Base-by-base conservation (phyloP, 768 basidiomycete species). In the Boletellus ananas region DNA sequence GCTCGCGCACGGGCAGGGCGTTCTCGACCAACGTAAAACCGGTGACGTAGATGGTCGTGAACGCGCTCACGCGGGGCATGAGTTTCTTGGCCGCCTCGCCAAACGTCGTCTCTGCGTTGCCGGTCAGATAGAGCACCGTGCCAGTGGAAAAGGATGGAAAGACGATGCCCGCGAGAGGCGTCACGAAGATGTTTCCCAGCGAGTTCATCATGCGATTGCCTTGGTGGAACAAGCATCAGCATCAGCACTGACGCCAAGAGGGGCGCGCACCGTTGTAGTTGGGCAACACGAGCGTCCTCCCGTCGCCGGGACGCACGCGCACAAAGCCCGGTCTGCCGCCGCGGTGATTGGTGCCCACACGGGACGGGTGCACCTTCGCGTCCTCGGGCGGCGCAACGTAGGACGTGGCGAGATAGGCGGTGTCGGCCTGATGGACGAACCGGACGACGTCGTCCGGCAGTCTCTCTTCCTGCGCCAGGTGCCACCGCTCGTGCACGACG, bases 151-250 rank as follows among this genome's bases (percentile, higher is more conserved):
- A 85, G 17, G 72, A 74, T 7, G 79, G 62, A 50, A 85, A 77
- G n/a, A 79, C 79, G 13, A 84, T 68, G 1, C 76, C 77, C 4
- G 83, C 83, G 2, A 79, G 59, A 4, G 79, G 78, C 0, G 79
- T 81, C 18, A 73, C 71, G 52, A 80, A 77, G 27, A 84, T 77
- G 51, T 85, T 83, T 2, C 83, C 83, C 12, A 85, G 64, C 14
- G 82, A 81, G 17, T 79, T 82, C 76, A 85, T 75, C 45, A 82
- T 66, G 3, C 81, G 74, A 57, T 85, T 85, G 1, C 83, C 82
- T 82, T 38, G 2, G 38, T 17, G 13, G 36, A 38, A 27, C 17
- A 38, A 33, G 35, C 14, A n/a, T 7, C 7, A n/a, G 16, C 17
- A 17, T 18, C 16, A 5, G 6, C 9, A 8, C 17, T 16, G 16